Percentiles rank a stretch among this genome's conserved stretches.
phyloP scores from a whole-genome alignment of 768 basidiomycete genomes.

The Russula foetens region DNA sequence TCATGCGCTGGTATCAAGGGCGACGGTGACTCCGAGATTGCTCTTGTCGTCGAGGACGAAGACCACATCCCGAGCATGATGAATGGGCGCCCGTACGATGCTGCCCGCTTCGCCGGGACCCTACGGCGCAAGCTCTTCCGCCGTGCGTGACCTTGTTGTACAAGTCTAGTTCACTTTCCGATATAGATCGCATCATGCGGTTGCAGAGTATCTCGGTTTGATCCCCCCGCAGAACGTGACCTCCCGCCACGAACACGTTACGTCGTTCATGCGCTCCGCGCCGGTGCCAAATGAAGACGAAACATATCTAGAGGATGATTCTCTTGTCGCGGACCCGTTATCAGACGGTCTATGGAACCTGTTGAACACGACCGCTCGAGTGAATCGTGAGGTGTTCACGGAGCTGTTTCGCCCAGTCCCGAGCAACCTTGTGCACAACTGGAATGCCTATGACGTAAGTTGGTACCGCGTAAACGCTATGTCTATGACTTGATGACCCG shows the following conservation, averaged over 20 bases:
- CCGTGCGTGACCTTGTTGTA: constrained; percentile 36
- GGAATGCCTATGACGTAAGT: constrained; percentile 67
- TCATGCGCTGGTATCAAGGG: constrained; percentile 42
- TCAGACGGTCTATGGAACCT: constrained; percentile 48
- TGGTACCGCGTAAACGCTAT: no score
- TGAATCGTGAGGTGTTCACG: constrained; percentile 79
- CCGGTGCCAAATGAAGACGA: constrained; percentile 66
- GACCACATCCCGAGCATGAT: constrained; percentile 69
- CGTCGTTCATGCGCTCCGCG: constrained; percentile 70
- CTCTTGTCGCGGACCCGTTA: constrained; percentile 71
- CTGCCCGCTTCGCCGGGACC: constrained; percentile 72
- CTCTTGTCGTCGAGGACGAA: constrained; percentile 82
- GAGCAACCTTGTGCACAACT: constrained; percentile 70
- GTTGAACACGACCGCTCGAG: constrained; percentile 63
- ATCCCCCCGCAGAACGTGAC: constrained; percentile 60
- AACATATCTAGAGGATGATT: constrained; percentile 48
- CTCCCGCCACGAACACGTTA: constrained; percentile 33
- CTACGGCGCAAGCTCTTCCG: constrained; percentile 78
- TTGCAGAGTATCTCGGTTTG: constrained; percentile 77
- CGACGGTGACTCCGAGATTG: constrained; percentile 93
- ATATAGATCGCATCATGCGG: constrained; percentile 1
- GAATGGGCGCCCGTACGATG: constrained; percentile 69
- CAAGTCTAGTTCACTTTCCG: neutral
- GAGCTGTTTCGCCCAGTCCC: constrained; percentile 85
- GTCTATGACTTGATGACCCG: neutral